Conservation (phyloP, 2,329 filamentous ascomycete species). For the Exophiala spinifera region DNA sequence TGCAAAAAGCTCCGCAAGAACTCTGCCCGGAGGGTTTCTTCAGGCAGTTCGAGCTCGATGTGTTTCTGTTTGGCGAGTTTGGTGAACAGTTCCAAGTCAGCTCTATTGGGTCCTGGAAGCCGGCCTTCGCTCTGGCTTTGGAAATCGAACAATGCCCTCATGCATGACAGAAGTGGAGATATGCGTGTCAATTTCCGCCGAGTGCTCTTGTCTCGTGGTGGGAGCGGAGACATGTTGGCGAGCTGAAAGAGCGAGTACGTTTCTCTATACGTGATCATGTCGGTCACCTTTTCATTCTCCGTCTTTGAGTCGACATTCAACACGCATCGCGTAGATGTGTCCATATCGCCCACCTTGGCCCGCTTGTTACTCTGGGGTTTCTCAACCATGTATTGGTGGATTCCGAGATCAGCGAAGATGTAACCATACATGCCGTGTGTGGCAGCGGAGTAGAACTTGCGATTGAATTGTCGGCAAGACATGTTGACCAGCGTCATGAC, state of each 20-base stretch:
- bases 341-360: constrained; percentile 54
- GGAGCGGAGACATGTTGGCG: constrained; percentile 74
- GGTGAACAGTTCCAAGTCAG: constrained; percentile 74
- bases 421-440: constrained; percentile 91
- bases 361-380: constrained; percentile 74
- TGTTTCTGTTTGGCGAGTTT: constrained; percentile 74
- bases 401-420: constrained; percentile 88
- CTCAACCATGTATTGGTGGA: constrained; percentile 86
- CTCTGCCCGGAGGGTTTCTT: constrained; percentile 64
- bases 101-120: constrained; percentile 54
- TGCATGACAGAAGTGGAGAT: constrained; percentile 78
- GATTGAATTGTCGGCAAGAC: constrained; percentile 71
- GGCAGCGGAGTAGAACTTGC: constrained; percentile 84
- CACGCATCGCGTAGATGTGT: constrained; percentile 75
- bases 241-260: constrained; percentile 83
- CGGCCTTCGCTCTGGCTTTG: constrained; percentile 56
- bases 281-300: constrained; percentile 67
- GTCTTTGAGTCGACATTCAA: constrained; percentile 66
- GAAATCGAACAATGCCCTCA: constrained; percentile 89
- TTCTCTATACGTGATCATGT: constrained; percentile 89
- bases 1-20: constrained; percentile 82
- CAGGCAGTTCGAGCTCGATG: constrained; percentile 66
- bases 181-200: constrained; percentile 69
- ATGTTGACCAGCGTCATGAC: constrained; percentile 79
- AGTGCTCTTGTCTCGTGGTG: constrained; percentile 66